Evolutionary conservation across 768 basidiomycete species (phyloP).

Genomic region (Naematelia encephala): DNA sequence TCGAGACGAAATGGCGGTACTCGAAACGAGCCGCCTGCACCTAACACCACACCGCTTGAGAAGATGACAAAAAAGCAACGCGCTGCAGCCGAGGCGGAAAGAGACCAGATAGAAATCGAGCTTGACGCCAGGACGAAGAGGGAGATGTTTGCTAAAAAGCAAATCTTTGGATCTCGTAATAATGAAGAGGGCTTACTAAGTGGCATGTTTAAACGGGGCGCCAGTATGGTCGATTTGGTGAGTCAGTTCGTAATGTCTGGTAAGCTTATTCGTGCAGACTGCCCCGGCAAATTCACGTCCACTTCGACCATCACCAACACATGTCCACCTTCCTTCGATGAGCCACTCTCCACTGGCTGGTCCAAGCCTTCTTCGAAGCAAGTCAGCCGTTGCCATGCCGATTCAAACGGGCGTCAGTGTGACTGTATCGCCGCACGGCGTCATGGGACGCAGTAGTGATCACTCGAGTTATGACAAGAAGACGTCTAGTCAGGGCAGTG

Average conservation of each 20-base stretch:
- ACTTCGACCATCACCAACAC: constrained; percentile 30
- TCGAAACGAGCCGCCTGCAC: constrained; percentile 19
- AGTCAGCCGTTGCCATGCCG: constrained; percentile 48
- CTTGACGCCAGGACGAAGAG: constrained; percentile 46
- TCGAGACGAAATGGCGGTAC: constrained; percentile 1
- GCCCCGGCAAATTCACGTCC: constrained; percentile 11
- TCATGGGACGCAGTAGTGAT: neutral
- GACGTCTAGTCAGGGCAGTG: constrained; percentile 1
- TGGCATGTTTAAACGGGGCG: constrained; percentile 42
- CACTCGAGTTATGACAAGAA: constrained; percentile 3
- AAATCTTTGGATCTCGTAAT: constrained; percentile 30
- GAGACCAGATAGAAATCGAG: constrained; percentile 37
- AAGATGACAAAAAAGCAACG: constrained; percentile 39
- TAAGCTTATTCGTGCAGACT: constrained; percentile 13
- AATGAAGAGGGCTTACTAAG: constrained; percentile 32
- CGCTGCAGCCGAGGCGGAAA: constrained; percentile 28
- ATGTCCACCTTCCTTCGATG: constrained; percentile 26
- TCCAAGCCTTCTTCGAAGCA: constrained; percentile 39
- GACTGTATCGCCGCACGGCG: constrained; percentile 21
- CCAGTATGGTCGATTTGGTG: constrained; percentile 50
- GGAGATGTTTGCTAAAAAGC: constrained; percentile 50
- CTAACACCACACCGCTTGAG: constrained; percentile 36
- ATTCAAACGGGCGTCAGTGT: constrained; percentile 48
- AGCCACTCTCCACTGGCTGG: constrained; percentile 25
- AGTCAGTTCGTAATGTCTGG: constrained; percentile 10